These are phyloP conservation scores for Ustilago bromivora DNA, from an alignment of 1,284 basidiomycete species.

Conservation along the genomic window DNA sequence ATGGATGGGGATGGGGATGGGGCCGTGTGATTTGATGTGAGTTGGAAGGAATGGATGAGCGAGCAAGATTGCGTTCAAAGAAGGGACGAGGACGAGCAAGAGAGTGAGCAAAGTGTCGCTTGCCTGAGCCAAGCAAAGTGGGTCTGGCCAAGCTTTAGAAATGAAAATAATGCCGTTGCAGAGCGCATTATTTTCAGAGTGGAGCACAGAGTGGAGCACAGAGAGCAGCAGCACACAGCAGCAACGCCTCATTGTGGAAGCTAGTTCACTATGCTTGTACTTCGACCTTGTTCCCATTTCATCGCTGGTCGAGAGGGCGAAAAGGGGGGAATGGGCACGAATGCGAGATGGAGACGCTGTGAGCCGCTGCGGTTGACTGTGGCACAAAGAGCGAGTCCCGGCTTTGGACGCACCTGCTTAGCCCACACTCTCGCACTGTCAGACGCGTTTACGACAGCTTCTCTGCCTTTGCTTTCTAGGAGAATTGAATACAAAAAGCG, in stretches of 20 bases:
- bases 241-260: too few species aligned
- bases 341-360: not conserved
- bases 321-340: not conserved
- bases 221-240: too few species aligned
- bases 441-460: slow-evolving; percentile 10
- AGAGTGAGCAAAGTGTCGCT: slow-evolving; percentile 4
- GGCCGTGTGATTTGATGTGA: slow-evolving; percentile 1
- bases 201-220: too few species aligned
- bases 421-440: not conserved
- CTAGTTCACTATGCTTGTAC: too few species aligned
- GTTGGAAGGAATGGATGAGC: not conserved
- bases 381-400: not conserved
- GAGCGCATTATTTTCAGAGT: slow-evolving; percentile 16
- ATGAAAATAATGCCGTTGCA: slow-evolving; percentile 26
- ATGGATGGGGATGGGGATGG: not conserved
- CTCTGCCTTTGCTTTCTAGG: not conserved
- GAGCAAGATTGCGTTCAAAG: not conserved
- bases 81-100: slow-evolving; percentile 1
- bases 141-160: slow-evolving; percentile 5
- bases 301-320: too few species aligned
- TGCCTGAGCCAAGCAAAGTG: not conserved
- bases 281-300: too few species aligned
- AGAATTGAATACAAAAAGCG: too few species aligned
- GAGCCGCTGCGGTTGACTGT: too few species aligned
- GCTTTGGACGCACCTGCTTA: not conserved